Evolutionary conservation across 2,329 filamentous ascomycete genomes (phyloP), one percentile per base, ranked within the genome.

Genomic region (Lizonia empirigonia): DNA sequence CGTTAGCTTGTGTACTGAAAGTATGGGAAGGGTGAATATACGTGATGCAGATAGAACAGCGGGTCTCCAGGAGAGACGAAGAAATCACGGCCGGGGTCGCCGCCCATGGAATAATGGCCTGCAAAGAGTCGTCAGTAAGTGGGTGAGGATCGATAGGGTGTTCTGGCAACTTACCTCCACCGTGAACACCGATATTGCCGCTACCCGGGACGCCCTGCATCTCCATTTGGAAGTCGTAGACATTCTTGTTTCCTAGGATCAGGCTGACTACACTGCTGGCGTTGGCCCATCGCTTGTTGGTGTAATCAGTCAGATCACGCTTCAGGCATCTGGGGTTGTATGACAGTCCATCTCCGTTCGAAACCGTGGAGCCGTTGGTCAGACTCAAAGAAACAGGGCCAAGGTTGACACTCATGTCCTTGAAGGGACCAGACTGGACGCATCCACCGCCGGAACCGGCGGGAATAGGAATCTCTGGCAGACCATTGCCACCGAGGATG

Each of bases 361-460:
- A 60, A 38, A 74, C 70, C 0, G 65, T 51, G 0, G 55, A 47
- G 2, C 67, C 60, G 32, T 59, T 41, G 19, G 52, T 50, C 1
- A 63, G 33, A 4, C 37, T 42, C 18, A 62, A 35, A 13, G 49
- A 20, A 18, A 60, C 57, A 5, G 59, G 58, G 7, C 58, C 56
- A 24, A 62, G 55, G 27, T 59, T 60, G 35, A 65, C 59, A 5
- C 34, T 60, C 51, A 63, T 58, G 41, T 82, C 71, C 53, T 72
- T 76, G 68, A 83, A 83, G 0, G 81, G 81, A 0, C 81, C 81
- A 1, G 68, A 71, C 8, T 64, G 71, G 4, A 85, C 72, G 59
- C 81, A 85, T 1, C 82, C 82, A 23, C 82, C 82, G 15, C 82
- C 82, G 0, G 74, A 72, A 13, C 80, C 83, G 0, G 77, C 74